A percentile compares a stretch with the other conserved stretches of the same genome.
Conservation (phyloP, 2,329 filamentous ascomycete genomes). For the Alternaria arborescens region DNA sequence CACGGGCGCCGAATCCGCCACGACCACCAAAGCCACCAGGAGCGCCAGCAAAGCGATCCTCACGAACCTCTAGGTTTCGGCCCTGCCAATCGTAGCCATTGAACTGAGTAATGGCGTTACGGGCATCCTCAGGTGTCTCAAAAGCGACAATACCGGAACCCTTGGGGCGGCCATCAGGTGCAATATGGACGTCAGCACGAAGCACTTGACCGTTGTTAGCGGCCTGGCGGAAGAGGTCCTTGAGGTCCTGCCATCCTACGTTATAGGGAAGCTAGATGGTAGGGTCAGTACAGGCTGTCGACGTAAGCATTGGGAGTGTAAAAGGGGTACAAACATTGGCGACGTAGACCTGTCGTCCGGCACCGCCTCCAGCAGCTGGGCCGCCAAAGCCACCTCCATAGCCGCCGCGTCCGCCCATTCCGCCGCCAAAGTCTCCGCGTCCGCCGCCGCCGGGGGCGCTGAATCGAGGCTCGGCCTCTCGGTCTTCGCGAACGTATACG, state of each 20-base stretch:
- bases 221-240: constrained; percentile 97
- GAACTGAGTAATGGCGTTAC: constrained; percentile 95
- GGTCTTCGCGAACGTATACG: constrained; percentile 98
- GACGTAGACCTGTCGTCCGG: constrained; percentile 92
- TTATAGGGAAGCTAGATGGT: constrained; percentile 86
- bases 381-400: constrained; percentile 57
- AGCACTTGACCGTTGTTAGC: constrained; percentile 67
- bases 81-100: constrained; percentile 99
- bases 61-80: constrained; percentile 88
- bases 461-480: constrained; percentile 97
- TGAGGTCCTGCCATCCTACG: constrained; percentile 98
- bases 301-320: constrained; percentile 24
- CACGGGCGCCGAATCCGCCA: constrained; percentile 47
- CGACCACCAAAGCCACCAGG: constrained; percentile 51
- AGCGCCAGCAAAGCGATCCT: constrained; percentile 86
- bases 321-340: constrained; percentile 84
- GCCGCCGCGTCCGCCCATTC: constrained; percentile 53
- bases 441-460: constrained; percentile 70
- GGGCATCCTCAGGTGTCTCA: constrained; percentile 91
- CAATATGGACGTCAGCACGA: constrained; percentile 92
- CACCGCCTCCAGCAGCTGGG: constrained; percentile 68
- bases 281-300: constrained; percentile 45
- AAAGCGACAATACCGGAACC: constrained; percentile 97
- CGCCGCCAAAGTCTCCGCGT: constrained; percentile 60
- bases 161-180: constrained; percentile 91